phyloP scores from a whole-genome alignment of 2,329 filamentous ascomycete species.

The Madurella fahalii region DNA sequence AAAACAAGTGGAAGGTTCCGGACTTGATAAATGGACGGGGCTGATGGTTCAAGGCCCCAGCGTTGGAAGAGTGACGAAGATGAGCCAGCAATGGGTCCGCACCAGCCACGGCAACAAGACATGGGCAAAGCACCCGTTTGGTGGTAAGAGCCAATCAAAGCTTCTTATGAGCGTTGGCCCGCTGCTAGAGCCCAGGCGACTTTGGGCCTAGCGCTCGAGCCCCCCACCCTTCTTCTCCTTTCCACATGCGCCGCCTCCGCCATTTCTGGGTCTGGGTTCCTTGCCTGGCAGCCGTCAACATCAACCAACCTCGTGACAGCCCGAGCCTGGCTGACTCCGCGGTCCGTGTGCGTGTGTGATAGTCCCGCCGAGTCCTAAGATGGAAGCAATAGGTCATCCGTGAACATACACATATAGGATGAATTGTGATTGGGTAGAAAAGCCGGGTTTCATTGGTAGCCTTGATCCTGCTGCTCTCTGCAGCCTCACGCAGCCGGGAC shows the following conservation, averaged over 20 bases:
- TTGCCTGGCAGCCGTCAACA: no score
- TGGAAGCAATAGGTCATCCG: no score
- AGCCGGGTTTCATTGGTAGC: background rate
- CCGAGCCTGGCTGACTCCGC: no score
- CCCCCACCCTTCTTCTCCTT: background rate
- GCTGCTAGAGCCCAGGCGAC: conserved; percentile 9
- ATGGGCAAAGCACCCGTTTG: conserved; percentile 17
- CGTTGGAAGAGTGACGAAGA: conserved; percentile 21
- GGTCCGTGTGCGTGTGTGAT: no score
- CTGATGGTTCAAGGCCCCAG: conserved; percentile 9
- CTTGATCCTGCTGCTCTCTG: background rate
- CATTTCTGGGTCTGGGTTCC: no score
- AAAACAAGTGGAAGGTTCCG: background rate
- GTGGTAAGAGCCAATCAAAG: conserved; percentile 16
- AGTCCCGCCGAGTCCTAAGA: no score
- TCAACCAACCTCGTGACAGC: background rate
- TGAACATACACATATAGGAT: background rate
- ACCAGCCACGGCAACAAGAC: conserved; percentile 6
- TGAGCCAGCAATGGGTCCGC: background rate
- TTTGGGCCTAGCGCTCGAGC: conserved; percentile 5
- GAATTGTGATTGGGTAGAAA: conserved; percentile 2
- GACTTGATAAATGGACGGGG: conserved; percentile 8
- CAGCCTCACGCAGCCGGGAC: background rate
- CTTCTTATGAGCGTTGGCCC: conserved; percentile 6
- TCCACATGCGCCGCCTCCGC: background rate